These are phyloP conservation scores for Hexamita inflata DNA, from an alignment of 208 protist species.

Conservation along the genomic window DNA sequence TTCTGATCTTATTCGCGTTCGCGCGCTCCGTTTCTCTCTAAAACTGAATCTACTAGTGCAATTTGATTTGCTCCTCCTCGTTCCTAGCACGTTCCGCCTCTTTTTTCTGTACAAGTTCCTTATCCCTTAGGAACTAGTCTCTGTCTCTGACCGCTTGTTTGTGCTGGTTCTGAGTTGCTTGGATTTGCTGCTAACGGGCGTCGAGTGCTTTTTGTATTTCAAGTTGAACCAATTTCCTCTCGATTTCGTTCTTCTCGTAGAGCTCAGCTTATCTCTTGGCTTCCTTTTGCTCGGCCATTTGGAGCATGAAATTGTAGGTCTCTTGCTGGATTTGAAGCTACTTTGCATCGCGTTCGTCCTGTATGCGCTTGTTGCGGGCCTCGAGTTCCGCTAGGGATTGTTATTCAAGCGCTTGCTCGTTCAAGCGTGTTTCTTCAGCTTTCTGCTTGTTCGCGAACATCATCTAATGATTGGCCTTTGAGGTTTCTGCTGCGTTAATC, in stretches of 20 bases:
- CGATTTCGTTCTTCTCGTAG: background rate
- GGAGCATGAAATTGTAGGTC: background rate
- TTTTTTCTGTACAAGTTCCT: background rate
- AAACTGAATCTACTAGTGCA: background rate
- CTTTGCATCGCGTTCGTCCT: background rate
- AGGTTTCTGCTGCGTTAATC: background rate
- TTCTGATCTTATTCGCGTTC: background rate
- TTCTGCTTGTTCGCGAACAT: background rate
- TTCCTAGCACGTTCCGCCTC: background rate
- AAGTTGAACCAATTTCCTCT: background rate
- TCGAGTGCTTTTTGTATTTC: background rate
- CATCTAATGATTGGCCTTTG: background rate
- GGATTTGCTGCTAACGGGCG: background rate
- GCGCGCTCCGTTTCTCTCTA: background rate
- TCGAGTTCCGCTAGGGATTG: background rate
- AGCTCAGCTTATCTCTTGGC: background rate
- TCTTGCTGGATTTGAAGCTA: background rate
- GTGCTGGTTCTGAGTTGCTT: background rate
- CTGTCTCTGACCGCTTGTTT: background rate
- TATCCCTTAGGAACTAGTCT: background rate
- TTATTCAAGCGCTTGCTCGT: background rate
- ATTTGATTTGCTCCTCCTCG: too few relatives aligned
- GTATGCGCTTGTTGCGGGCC: conserved; percentile 11
- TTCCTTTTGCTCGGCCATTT: background rate
- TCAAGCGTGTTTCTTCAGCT: too few relatives aligned